phyloP scores from a whole-genome alignment of 345 rosid species.

The Populus tremula region DNA sequence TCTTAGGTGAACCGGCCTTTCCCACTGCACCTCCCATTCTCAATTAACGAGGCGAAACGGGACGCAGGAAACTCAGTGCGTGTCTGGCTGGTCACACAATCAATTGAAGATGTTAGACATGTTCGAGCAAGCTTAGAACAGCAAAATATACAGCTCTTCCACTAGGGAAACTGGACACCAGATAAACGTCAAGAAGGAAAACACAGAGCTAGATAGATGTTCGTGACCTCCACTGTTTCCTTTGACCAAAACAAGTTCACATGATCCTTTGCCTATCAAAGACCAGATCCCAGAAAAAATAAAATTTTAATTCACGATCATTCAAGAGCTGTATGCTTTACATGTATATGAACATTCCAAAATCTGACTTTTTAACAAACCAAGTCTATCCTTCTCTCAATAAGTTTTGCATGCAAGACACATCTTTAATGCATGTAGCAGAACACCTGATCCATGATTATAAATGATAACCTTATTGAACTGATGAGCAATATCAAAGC shows the following conservation, averaged over 20 bases:
- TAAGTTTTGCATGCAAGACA: background rate
- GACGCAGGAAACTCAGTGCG: constrained; percentile 8
- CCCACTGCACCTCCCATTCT: constrained; percentile 64
- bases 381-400: background rate
- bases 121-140: background rate
- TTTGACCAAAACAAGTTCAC: background rate
- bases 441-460: background rate
- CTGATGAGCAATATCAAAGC: background rate
- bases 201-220: background rate
- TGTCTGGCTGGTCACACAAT: constrained; percentile 30
- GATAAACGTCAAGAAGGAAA: background rate
- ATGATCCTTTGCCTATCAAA: background rate
- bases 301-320: background rate
- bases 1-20: constrained; percentile 38
- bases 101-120: constrained; percentile 3
- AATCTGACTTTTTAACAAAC: background rate
- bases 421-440: background rate
- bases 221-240: background rate
- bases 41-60: constrained; percentile 10
- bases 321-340: background rate
- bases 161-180: too few relatives aligned
- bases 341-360: background rate
- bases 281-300: background rate
- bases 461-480: too few relatives aligned
- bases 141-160: background rate